Evolutionary conservation across 495 filamentous ascomycete genomes (phyloP).

Genomic region (Talaromyces ruber): DNA sequence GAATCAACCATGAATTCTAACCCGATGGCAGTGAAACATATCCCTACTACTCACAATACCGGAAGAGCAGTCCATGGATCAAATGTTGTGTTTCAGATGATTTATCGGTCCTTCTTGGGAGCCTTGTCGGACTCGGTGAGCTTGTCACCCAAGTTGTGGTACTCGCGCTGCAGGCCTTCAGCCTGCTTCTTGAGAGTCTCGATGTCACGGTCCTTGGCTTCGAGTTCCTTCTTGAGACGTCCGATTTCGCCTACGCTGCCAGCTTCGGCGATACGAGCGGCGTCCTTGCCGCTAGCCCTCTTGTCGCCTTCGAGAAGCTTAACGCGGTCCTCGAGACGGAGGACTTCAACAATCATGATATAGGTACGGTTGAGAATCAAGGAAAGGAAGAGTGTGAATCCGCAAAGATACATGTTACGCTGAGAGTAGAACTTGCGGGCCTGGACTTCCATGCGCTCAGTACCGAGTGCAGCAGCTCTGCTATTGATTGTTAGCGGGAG

Average conservation of each 20-base stretch:
- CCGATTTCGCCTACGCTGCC: conserved; percentile 70
- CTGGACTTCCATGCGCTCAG: conserved; percentile 95
- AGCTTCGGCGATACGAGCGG: conserved; percentile 51
- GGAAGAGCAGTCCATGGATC: neutral
- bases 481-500: conserved; percentile 20
- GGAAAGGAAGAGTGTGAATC: conserved; percentile 97
- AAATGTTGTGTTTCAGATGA: neutral
- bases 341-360: conserved; percentile 88
- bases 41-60: neutral
- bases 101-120: conserved; percentile 63
- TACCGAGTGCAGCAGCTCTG: conserved; percentile 64
- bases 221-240: conserved; percentile 55
- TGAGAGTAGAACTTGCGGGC: conserved; percentile 99
- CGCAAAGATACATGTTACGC: conserved; percentile 99
- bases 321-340: conserved; percentile 88
- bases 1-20: neutral
- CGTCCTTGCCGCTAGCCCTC: conserved; percentile 62
- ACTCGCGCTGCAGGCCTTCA: conserved; percentile 68
- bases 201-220: conserved; percentile 62
- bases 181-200: conserved; percentile 80
- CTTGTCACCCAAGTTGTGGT: conserved; percentile 71
- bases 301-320: conserved; percentile 78
- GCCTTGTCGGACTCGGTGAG: conserved; percentile 48
- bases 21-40: neutral
- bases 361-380: conserved; percentile 99